Evolutionary conservation across 2,329 filamentous ascomycete species (phyloP).

Genomic region (Thielaviopsis ethacetica): DNA sequence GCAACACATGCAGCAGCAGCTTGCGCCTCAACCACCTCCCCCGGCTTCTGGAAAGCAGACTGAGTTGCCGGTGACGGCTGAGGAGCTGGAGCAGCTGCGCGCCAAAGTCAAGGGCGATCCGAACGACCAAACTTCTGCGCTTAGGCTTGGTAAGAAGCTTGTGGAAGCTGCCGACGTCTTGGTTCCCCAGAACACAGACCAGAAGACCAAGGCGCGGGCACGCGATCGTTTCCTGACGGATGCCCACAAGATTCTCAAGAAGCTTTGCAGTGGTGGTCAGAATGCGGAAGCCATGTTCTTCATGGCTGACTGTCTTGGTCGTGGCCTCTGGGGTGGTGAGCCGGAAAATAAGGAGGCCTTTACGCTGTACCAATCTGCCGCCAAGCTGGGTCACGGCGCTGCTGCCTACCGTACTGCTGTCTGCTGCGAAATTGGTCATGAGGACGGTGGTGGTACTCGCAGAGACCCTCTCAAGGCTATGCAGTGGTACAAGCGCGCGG

Average conservation of each 20-base stretch:
- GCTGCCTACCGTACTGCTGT: constrained; percentile 91
- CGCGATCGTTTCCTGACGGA: constrained; percentile 75
- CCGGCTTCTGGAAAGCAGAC: constrained; percentile 12
- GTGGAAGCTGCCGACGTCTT: constrained; percentile 72
- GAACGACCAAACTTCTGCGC: constrained; percentile 51
- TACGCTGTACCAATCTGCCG: constrained; percentile 79
- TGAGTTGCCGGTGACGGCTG: constrained; percentile 50
- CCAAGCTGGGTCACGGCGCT: constrained; percentile 71
- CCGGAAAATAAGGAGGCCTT: constrained; percentile 86
- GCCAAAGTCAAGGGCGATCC: constrained; percentile 54
- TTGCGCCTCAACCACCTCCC: constrained; percentile 16
- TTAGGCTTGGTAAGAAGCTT: constrained; percentile 65
- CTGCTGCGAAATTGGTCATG: constrained; percentile 89
- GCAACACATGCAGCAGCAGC: constrained; percentile 17
- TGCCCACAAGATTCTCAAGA: constrained; percentile 82
- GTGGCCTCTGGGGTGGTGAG: constrained; percentile 62
- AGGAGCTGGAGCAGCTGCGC: constrained; percentile 63
- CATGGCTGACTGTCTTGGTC: constrained; percentile 75
- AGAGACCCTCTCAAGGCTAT: constrained; percentile 87
- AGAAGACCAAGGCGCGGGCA: constrained; percentile 55
- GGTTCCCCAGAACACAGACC: constrained; percentile 45
- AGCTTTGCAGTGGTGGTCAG: constrained; percentile 49
- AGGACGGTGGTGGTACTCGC: constrained; percentile 84
- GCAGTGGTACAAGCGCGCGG: constrained; percentile 94
- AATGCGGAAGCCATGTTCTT: constrained; percentile 87